Conservation (phyloP, 2,329 filamentous ascomycete genomes). For the Monosporascus sp. region DNA sequence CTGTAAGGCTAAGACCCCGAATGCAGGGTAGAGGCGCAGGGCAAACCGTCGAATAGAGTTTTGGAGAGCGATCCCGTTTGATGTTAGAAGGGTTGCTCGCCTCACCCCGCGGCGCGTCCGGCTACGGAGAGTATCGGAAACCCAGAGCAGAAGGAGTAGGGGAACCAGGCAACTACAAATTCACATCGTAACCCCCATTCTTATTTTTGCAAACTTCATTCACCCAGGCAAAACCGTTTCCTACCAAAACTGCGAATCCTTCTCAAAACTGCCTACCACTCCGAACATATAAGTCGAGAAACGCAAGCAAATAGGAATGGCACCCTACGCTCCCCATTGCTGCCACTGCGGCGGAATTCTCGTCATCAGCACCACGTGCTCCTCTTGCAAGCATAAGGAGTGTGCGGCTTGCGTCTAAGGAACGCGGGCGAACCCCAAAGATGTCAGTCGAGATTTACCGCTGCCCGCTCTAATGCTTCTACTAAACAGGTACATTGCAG, state of each 20-base stretch:
- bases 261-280: background rate
- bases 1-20: background rate
- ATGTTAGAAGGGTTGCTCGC: background rate
- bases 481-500: no score
- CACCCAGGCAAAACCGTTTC: background rate
- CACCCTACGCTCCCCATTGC: constrained; percentile 20
- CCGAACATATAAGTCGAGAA: background rate
- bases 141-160: background rate
- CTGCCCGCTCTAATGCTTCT: no score
- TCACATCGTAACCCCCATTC: background rate
- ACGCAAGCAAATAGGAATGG: constrained; percentile 7
- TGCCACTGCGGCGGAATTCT: constrained; percentile 26
- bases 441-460: background rate
- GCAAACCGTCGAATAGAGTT: background rate
- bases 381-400: constrained; percentile 26
- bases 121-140: background rate
- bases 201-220: background rate
- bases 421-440: background rate
- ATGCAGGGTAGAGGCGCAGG: background rate
- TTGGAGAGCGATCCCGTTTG: background rate
- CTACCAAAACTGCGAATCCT: background rate
- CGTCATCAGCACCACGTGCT: constrained; percentile 24
- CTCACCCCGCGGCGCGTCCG: background rate
- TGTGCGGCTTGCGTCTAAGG: constrained; percentile 19
- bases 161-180: background rate